Base-by-base conservation (phyloP, 768 basidiomycete genomes). In the Phallus indusiatus region DNA sequence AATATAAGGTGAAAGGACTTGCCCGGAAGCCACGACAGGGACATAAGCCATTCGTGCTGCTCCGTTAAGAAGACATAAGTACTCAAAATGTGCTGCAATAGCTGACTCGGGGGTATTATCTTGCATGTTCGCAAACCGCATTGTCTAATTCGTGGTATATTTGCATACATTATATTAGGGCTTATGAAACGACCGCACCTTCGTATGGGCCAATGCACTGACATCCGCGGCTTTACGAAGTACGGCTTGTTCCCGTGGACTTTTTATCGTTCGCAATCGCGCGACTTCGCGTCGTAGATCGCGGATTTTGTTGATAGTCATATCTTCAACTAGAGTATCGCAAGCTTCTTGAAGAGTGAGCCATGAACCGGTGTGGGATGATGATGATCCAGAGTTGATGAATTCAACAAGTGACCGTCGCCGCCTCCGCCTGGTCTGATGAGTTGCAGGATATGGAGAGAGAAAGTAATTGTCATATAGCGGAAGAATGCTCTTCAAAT, bases 21-120 rank as follows among this genome's bases (percentile, higher is more conserved):
- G 90, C 89, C 96, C 96, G 1, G 92, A 94, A 5, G 92, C 95
- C 35, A 97, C 90, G 5, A 99, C 96, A 12, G 96, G 96, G 1
- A 99, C 94, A 68, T 99, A 99, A n/a, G 96, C 94, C 52, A 84
- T 81, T 46, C 94, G 80, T 66, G 92, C 86, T 12, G 90, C 79
- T 20, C 96, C 96, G 16, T 75, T 74, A 47, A 90, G 75, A 3
- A 83, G 79, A 66, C 93, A 94, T 1, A 87, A 64, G 67, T 96
- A 96, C 71, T 95, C 89, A 67, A 98, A 97, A 67, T 93, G 89
- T 5, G 94, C 88, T 0, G 79, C 84, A 8, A 89, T 71, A 17
- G 76, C 74, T 34, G 78, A 73, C 66, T 90, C 88, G 1, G 81
- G 79, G 58, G 79, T 67, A 9, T 79, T 81, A 20, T 79, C 76